phyloP scores from a whole-genome alignment of 805 yeast genomes.

The Candida maesae region DNA sequence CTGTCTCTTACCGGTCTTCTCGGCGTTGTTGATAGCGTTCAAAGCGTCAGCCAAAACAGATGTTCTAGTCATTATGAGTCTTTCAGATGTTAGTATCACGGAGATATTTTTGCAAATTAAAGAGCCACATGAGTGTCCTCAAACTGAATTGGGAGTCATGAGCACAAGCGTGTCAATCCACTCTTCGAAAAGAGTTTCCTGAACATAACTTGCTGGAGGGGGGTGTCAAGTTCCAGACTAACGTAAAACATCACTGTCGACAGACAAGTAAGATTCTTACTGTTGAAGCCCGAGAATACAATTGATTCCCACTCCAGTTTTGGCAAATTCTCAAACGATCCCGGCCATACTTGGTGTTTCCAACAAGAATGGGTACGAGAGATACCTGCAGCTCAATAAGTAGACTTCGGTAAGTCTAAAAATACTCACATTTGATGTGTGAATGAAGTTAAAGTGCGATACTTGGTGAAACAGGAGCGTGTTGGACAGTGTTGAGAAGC shows the following conservation, averaged over 20 bases:
- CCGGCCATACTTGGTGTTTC: slow-evolving; percentile 2
- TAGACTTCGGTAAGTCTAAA: not conserved
- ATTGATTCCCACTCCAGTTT: slow-evolving; percentile 34
- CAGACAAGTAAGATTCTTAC: slow-evolving; percentile 19
- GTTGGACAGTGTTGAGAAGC: not conserved
- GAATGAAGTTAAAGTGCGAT: not conserved
- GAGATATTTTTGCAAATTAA: slow-evolving; percentile 4
- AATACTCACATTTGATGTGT: not conserved
- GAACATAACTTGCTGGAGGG: slow-evolving; percentile 20
- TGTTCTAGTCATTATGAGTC: slow-evolving; percentile 81
- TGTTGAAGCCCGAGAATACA: slow-evolving; percentile 16
- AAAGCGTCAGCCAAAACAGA: slow-evolving; percentile 98
- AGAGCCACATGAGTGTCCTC: slow-evolving; percentile 47
- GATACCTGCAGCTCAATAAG: slow-evolving; percentile 21
- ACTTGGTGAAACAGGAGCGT: not conserved
- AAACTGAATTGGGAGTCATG: slow-evolving; percentile 33
- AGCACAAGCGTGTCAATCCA: slow-evolving; percentile 25
- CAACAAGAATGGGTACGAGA: slow-evolving; percentile 8
- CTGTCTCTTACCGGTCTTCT: slow-evolving; percentile 98
- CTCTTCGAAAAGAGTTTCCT: not conserved
- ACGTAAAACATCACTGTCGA: slow-evolving; percentile 19
- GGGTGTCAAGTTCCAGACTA: slow-evolving; percentile 28
- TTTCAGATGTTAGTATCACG: slow-evolving; percentile 12
- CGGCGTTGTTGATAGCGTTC: slow-evolving; percentile 97
- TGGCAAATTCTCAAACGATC: slow-evolving; percentile 8